Evolutionary conservation across 495 filamentous ascomycete genomes (phyloP).

Genomic region (Penicillium simplicissimum): DNA sequence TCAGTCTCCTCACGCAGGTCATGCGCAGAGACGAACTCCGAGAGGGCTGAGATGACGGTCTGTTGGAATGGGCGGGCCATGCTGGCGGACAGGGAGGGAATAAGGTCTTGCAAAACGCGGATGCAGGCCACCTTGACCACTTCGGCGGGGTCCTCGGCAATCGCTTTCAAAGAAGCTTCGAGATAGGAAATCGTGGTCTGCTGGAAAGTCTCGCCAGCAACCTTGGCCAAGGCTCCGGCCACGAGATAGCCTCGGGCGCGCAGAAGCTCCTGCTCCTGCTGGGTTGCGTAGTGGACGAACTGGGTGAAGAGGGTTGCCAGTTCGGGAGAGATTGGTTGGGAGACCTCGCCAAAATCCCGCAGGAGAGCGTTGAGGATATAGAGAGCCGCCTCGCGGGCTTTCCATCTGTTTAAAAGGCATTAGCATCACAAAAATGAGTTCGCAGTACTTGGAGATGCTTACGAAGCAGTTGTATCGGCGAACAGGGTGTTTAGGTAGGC

Average conservation of each 20-base stretch:
- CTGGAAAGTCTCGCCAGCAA: slow-evolving; percentile 53
- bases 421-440: neutral
- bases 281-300: slow-evolving; percentile 76
- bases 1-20: slow-evolving; percentile 81
- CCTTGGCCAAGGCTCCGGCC: slow-evolving; percentile 69
- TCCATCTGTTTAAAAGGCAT: slow-evolving; percentile 47
- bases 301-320: slow-evolving; percentile 71
- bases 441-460: slow-evolving; percentile 31
- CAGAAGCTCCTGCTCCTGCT: slow-evolving; percentile 66
- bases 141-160: slow-evolving; percentile 73
- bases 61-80: slow-evolving; percentile 64
- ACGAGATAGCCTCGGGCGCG: slow-evolving; percentile 83
- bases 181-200: slow-evolving; percentile 62
- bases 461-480: slow-evolving; percentile 51
- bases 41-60: slow-evolving; percentile 72
- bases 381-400: slow-evolving; percentile 73
- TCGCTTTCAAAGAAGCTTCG: slow-evolving; percentile 71
- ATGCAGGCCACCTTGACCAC: slow-evolving; percentile 91
- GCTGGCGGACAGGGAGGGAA: slow-evolving; percentile 56
- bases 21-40: slow-evolving; percentile 72
- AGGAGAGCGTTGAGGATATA: slow-evolving; percentile 80
- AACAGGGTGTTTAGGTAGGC: slow-evolving; percentile 71
- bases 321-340: slow-evolving; percentile 63
- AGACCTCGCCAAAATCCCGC: slow-evolving; percentile 75
- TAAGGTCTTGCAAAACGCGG: slow-evolving; percentile 81